phyloP scores from a whole-genome alignment of 345 rosid genomes.

The Eucalyptus pauciflora region DNA sequence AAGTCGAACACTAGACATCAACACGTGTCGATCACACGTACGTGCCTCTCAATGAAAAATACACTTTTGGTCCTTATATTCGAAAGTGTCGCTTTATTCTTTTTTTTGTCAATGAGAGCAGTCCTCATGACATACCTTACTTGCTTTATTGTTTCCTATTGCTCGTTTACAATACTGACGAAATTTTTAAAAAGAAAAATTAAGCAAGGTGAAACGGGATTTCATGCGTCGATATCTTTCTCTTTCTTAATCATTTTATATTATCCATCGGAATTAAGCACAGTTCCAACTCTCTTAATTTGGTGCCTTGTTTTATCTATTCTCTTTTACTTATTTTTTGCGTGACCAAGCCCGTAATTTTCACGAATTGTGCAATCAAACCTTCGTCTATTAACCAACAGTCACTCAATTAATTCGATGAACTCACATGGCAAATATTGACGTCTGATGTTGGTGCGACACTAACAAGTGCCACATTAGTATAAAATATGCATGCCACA shows the following conservation, averaged over 20 bases:
- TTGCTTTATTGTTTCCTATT: neutral
- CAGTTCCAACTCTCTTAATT: neutral
- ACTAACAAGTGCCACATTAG: neutral
- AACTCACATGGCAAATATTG: neutral
- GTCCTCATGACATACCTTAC: neutral
- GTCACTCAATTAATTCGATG: neutral
- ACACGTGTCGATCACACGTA: neutral
- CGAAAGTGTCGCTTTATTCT: neutral
- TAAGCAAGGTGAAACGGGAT: neutral
- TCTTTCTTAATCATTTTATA: neutral
- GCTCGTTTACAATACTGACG: neutral
- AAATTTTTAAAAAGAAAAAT: neutral
- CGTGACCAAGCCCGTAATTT: neutral
- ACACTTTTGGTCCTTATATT: neutral
- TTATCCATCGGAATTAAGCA: neutral
- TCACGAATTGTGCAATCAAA: neutral
- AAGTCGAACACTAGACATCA: neutral
- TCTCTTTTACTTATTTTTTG: neutral
- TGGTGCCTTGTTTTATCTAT: fast-evolving
- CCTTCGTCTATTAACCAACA: neutral
- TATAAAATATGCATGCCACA: neutral
- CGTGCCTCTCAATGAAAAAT: neutral
- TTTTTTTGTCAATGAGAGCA: neutral
- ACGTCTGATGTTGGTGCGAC: neutral
- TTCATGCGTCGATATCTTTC: neutral